These are phyloP conservation scores for Daldinia sp. DNA, from an alignment of 2,329 filamentous ascomycete genomes.

Conservation along the genomic window DNA sequence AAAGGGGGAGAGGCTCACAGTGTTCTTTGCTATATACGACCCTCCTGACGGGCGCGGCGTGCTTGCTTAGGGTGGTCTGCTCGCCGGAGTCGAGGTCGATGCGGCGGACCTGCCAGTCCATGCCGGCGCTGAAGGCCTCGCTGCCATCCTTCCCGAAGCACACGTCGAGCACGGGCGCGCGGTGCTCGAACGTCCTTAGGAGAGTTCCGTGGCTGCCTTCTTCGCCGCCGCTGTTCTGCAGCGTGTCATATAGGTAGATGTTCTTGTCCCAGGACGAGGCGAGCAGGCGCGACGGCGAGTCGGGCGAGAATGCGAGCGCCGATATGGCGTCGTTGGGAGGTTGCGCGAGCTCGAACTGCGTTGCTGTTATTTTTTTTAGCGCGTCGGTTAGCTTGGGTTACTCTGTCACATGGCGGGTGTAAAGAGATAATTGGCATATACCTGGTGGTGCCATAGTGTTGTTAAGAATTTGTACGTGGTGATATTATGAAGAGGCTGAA, in stretches of 20 bases:
- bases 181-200: conserved; percentile 80
- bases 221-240: conserved; percentile 60
- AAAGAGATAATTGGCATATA: conserved; percentile 15
- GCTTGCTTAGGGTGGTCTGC: conserved; percentile 81
- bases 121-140: conserved; percentile 85
- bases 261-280: conserved; percentile 95
- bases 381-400: conserved; percentile 38
- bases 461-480: conserved; percentile 7
- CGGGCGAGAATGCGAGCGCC: conserved; percentile 84
- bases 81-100: conserved; percentile 79
- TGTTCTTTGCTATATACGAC: conserved; percentile 84
- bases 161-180: conserved; percentile 88
- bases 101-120: conserved; percentile 87
- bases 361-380: conserved; percentile 57
- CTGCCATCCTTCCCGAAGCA: conserved; percentile 88
- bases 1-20: conserved; percentile 57
- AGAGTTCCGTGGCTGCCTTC: conserved; percentile 68
- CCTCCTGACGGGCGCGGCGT: conserved; percentile 82
- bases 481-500: background rate
- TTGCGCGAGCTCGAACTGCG: conserved; percentile 85
- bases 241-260: conserved; percentile 88
- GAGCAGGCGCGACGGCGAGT: conserved; percentile 79
- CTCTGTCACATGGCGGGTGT: background rate
- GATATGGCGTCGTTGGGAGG: conserved; percentile 91
- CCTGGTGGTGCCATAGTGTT: conserved; percentile 39